Conservation (phyloP, 2,329 filamentous ascomycete species). For the Colletotrichum melonis region DNA sequence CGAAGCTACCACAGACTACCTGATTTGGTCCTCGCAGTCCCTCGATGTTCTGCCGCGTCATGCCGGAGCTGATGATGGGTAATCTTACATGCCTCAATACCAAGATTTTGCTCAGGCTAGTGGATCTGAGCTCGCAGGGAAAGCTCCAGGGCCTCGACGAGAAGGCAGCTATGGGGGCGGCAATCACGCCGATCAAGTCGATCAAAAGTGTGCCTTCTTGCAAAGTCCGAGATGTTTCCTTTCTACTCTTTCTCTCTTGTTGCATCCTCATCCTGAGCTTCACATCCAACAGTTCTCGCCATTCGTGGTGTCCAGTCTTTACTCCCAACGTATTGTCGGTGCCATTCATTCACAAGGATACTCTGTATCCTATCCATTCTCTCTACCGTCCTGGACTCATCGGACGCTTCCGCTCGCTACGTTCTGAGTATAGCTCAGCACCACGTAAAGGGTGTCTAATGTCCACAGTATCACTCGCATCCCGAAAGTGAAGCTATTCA, state of each 20-base stretch:
- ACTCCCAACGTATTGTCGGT: constrained; percentile 5
- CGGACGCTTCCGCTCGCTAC: no score
- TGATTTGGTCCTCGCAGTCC: neutral
- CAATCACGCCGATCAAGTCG: neutral
- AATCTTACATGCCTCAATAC: constrained; percentile 12
- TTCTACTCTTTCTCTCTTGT: neutral
- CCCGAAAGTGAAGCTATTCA: neutral
- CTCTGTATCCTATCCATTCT: neutral
- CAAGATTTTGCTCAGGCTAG: neutral
- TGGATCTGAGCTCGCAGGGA: neutral
- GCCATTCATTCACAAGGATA: constrained; percentile 7
- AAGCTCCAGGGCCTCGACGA: no score
- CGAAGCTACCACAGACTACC: neutral
- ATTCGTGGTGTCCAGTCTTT: neutral
- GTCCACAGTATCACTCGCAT: no score
- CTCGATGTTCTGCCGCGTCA: neutral
- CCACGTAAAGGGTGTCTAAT: no score
- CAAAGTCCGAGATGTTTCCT: neutral
- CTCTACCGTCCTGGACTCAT: neutral
- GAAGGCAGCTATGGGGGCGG: neutral
- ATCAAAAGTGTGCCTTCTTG: neutral
- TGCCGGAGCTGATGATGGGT: neutral
- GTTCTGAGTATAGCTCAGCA: no score
- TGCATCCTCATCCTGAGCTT: neutral
- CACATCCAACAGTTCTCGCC: neutral